Base-by-base conservation (phyloP, 108 stramenopile species). In the Hondaea fermentalgiana region DNA sequence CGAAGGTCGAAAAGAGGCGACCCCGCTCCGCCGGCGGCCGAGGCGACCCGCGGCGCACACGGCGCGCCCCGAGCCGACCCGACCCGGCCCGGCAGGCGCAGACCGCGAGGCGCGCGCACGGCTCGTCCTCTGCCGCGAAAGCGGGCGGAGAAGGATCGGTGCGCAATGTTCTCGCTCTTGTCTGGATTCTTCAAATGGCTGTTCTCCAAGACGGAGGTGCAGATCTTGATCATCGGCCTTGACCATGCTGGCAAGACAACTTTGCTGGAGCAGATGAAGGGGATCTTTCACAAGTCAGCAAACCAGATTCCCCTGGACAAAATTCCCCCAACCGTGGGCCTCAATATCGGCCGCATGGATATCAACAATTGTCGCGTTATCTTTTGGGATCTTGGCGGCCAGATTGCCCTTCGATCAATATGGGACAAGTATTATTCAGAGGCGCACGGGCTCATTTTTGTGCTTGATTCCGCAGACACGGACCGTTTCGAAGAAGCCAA, bases 401-500 rank as follows among this genome's bases (percentile, higher is more conserved):
- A 92, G 89, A 60, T 92, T 28, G 60, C 89, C 2, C 88, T 93
- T 64, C 89, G 93, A 35, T 90, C 90, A 14, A 89, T 94, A 29
- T 94, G 93, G 93, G 91, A 93, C 42, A 92, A 91, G 44, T 94
- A 94, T 59, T 94, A 94, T 59, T 91, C 92, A 5, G 93, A 93
- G 43, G 93, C 93, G 21, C 91, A 94, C 59, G 93, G 92, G 53
- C 49, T 93, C 19, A 60, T 94, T 23, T 94, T 92, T 59, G 92
- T 94, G 44, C 87, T 94, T 55, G 93, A 94, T 72, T 88, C 93
- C 14, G 92, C 93, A 2, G 93, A 94, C 88, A 89, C 91, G 5
- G 91, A 72, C 17, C 89, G 93, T 4, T 91, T 94, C 45, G 93
- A 93, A 49, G 93, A 94, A 60, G 93, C 92, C 19, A 60, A 89